Evolutionary conservation across 371 early-diverging fungal genomes (phyloP), one percentile per base, ranked within the genome.

Genomic region (Phascolomyces articulosus): DNA sequence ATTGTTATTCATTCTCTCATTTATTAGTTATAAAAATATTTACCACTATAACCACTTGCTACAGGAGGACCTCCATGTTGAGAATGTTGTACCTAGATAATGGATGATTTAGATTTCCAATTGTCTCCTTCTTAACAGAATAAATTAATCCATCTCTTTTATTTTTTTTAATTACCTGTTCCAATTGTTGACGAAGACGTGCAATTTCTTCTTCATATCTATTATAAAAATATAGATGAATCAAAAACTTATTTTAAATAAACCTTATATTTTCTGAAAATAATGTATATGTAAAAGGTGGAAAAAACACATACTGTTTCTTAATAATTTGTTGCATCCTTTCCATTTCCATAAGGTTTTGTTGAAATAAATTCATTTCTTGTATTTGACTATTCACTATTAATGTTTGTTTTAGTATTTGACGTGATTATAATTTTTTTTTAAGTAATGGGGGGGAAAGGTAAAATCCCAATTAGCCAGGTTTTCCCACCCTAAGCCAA

Each of bases 291-390:
- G n/a, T n/a, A n/a, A n/a, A n/a, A n/a, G n/a, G n/a, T n/a, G n/a
- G 11, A 34, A 34, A 34, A 34, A 34, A 34, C 9, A 34, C 73
- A 64, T 80, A 86, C 86, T 90, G 87, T 70, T 86, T 85, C 77
- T 94, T 93, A 20, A 93, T 82, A 49, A 80, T 74, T 64, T 85
- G 84, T 65, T 95, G 94, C 24, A 87, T 84, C 59, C 91, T 79
- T 67, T 96, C 95, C 60, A 96, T 80, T 49, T 96, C 96, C 49
- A 73, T 78, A 41, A 96, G 71, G 55, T 77, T 86, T 71, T 93
- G 91, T 71, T 94, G 93, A 66, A 94, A 87, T 20, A 82, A 67
- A 51, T 79, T 79, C 74, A 94, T 86, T 78, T 96, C 96, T 69
- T 82, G 82, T 55, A 94, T 84, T 76, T 96, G 96, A 61, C 73